Evolutionary conservation across 78 protist species (phyloP).

Genomic region (Dictyostelium intermedium): DNA sequence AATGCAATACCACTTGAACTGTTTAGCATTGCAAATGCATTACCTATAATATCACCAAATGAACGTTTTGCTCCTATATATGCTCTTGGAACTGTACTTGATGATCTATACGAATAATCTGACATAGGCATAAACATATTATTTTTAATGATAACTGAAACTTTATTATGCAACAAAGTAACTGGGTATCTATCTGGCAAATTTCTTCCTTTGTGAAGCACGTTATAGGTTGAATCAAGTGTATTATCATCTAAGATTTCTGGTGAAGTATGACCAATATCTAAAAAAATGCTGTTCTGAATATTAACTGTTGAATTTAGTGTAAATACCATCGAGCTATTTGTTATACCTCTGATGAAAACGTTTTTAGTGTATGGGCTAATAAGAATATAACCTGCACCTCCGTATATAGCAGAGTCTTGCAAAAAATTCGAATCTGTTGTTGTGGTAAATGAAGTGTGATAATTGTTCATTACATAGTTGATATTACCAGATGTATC

Average conservation of each 20-base stretch:
- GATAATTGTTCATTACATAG: background rate
- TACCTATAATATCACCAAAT: background rate
- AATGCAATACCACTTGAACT: background rate
- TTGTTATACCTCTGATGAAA: background rate
- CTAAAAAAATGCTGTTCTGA: background rate
- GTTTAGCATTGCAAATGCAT: background rate
- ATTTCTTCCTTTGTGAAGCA: background rate
- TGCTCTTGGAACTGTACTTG: background rate
- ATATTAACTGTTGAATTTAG: background rate
- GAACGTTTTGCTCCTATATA: constrained; percentile 1
- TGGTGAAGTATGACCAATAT: background rate
- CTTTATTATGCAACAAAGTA: background rate
- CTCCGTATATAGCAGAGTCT: background rate
- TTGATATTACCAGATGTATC: accelerated
- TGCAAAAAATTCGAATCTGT: background rate
- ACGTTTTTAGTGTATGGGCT: background rate
- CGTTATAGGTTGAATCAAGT: background rate
- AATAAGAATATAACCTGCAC: background rate
- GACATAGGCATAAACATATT: background rate
- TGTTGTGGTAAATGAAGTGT: too few species aligned
- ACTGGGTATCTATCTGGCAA: background rate
- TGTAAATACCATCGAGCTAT: background rate
- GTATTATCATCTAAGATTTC: background rate
- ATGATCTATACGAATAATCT: background rate
- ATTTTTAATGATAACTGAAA: background rate